Evolutionary conservation across 2,329 filamentous ascomycete genomes (phyloP).

Genomic region (Sarocladium kiliense): DNA sequence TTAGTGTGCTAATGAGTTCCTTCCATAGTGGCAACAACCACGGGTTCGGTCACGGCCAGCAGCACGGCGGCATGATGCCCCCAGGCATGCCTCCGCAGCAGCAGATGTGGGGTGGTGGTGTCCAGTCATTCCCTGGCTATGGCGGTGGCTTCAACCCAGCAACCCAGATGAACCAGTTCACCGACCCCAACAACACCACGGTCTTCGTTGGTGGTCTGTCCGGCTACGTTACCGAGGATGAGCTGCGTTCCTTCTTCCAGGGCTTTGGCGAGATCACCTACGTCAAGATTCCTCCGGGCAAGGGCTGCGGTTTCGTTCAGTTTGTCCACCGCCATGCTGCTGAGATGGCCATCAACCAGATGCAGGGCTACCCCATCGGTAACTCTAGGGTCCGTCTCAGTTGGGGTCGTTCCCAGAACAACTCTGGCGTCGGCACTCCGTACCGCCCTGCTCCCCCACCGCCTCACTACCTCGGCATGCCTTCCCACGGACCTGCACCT

Average conservation of each 20-base stretch:
- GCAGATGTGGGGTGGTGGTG: slow-evolving; percentile 35
- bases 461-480: slow-evolving; percentile 49
- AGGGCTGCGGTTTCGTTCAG: slow-evolving; percentile 98
- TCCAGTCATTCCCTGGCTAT: slow-evolving; percentile 16
- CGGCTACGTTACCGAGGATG: slow-evolving; percentile 97
- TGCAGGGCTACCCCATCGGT: slow-evolving; percentile 98
- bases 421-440: slow-evolving; percentile 94
- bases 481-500: slow-evolving; percentile 31
- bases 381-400: slow-evolving; percentile 97
- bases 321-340: slow-evolving; percentile 98
- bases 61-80: slow-evolving; percentile 39
- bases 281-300: slow-evolving; percentile 98
- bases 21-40: slow-evolving; percentile 27
- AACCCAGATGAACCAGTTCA: slow-evolving; percentile 93
- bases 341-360: slow-evolving; percentile 99
- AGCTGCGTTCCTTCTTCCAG: slow-evolving; percentile 99
- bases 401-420: slow-evolving; percentile 98
- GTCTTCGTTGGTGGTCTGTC: slow-evolving; percentile 97
- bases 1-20: slow-evolving; percentile 10
- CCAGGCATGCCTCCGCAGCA: slow-evolving; percentile 40
- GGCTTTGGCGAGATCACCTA: slow-evolving; percentile 99
- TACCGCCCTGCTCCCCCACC: slow-evolving; percentile 84
- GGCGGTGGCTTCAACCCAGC: slow-evolving; percentile 43
- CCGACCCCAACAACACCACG: slow-evolving; percentile 98
- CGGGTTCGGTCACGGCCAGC: slow-evolving; percentile 35